Conservation (phyloP, 371 early-diverging fungal species). For the Actinomortierella ambigua region DNA sequence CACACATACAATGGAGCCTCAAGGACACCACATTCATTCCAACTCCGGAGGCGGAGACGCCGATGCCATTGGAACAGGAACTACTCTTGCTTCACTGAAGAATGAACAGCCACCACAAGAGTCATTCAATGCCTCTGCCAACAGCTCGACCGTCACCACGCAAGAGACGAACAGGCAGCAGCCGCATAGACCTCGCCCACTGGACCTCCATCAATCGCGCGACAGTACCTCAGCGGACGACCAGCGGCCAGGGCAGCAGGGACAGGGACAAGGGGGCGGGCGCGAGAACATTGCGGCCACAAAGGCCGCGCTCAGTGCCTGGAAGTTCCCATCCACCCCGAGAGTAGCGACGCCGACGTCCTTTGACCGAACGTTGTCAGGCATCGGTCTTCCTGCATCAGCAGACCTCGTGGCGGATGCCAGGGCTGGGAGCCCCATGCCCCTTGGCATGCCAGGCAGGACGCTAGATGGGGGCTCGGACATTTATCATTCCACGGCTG, state of each 20-base stretch:
- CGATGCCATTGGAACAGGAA: neutral
- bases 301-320: conserved; percentile 40
- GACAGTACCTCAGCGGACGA: conserved; percentile 2
- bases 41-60: neutral
- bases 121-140: neutral
- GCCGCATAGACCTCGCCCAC: neutral
- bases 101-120: neutral
- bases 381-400: no score
- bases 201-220: conserved; percentile 4
- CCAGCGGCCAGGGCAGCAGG: neutral
- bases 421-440: conserved; percentile 3
- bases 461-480: conserved; percentile 5
- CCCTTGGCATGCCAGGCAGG: conserved; percentile 3
- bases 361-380: conserved; percentile 8
- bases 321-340: conserved; percentile 43
- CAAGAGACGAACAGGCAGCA: conserved; percentile 1
- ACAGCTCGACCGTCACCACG: conserved; percentile 1
- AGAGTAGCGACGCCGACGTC: conserved; percentile 41
- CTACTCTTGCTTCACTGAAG: neutral
- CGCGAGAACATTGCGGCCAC: conserved; percentile 9
- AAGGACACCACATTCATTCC: neutral
- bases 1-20: neutral
- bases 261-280: conserved; percentile 6
- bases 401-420: no score
- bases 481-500: conserved; percentile 10